A percentile compares a stretch with the other conserved stretches of the same genome.
phyloP scores from a whole-genome alignment of 164 flowering plant genomes.

The Sedum album region DNA sequence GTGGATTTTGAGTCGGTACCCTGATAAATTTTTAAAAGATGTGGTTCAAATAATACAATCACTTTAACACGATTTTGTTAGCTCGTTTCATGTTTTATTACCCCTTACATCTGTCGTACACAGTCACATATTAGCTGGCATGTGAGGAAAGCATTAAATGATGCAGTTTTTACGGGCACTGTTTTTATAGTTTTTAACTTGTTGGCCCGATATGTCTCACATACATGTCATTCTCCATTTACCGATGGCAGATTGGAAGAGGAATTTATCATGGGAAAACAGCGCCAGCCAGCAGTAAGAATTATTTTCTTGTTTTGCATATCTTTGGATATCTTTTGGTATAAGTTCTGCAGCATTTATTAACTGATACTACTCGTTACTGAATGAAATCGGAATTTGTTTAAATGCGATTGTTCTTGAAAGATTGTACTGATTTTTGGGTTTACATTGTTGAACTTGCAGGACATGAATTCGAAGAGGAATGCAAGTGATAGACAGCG shows the following conservation, averaged over 20 bases:
- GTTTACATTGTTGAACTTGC: slow-evolving; percentile 16
- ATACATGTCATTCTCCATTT: slow-evolving; percentile 35
- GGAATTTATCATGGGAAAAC: slow-evolving; percentile 24
- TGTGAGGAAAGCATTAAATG: neutral
- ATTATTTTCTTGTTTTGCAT: neutral
- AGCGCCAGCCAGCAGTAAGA: slow-evolving; percentile 18
- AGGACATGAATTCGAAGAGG: slow-evolving; percentile 44
- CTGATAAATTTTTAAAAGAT: too few relatives aligned
- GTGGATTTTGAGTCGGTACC: neutral
- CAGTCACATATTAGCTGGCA: neutral
- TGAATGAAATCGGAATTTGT: neutral
- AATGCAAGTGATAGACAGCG: slow-evolving; percentile 43
- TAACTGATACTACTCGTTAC: neutral
- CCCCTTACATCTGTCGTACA: neutral
- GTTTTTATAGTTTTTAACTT: neutral
- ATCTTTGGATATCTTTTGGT: neutral
- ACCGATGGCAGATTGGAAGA: slow-evolving; percentile 24
- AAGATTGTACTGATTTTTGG: neutral
- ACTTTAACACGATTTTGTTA: neutral
- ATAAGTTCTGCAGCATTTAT: neutral
- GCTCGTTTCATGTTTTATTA: neutral
- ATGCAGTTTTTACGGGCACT: neutral
- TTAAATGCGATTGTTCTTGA: neutral
- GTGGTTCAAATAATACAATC: too few relatives aligned
- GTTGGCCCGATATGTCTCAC: neutral